These are phyloP conservation scores for Penicillium sclerotigenum DNA, from an alignment of 2,329 filamentous ascomycete species.

Conservation along the genomic window DNA sequence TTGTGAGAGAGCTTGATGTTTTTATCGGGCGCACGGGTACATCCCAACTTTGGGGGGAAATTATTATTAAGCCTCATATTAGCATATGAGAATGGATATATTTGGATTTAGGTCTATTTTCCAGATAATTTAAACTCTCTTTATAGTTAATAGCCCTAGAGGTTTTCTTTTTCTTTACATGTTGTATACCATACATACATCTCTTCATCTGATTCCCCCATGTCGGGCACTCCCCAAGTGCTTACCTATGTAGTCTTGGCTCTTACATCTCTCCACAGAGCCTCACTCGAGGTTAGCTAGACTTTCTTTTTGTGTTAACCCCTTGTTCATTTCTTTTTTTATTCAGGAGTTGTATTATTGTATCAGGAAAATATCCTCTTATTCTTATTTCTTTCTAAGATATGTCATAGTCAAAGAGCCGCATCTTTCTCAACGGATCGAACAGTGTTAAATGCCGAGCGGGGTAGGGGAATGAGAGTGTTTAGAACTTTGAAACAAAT, in stretches of 20 bases:
- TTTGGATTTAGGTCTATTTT: neutral
- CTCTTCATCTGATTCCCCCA: neutral
- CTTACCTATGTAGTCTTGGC: neutral
- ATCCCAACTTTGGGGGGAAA: neutral
- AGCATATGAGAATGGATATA: neutral
- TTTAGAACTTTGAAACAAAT: neutral
- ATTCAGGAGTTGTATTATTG: neutral
- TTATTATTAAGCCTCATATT: constrained; percentile 11
- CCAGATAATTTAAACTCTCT: neutral
- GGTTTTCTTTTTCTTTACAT: neutral
- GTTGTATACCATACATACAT: neutral
- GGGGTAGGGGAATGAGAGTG: neutral
- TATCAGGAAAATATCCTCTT: too few relatives aligned
- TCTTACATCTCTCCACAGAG: neutral
- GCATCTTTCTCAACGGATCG: too few relatives aligned
- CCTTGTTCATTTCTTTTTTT: neutral
- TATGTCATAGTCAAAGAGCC: too few relatives aligned
- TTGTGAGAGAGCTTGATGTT: constrained; percentile 6
- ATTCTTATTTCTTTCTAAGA: too few relatives aligned
- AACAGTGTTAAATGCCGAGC: constrained; percentile 1
- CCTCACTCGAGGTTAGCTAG: neutral
- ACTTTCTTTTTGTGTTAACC: neutral
- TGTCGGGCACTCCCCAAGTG: neutral
- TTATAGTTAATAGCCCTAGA: neutral
- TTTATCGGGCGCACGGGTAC: constrained; percentile 12